Conservation (phyloP, 257 asterid species). For the Verbena officinalis region DNA sequence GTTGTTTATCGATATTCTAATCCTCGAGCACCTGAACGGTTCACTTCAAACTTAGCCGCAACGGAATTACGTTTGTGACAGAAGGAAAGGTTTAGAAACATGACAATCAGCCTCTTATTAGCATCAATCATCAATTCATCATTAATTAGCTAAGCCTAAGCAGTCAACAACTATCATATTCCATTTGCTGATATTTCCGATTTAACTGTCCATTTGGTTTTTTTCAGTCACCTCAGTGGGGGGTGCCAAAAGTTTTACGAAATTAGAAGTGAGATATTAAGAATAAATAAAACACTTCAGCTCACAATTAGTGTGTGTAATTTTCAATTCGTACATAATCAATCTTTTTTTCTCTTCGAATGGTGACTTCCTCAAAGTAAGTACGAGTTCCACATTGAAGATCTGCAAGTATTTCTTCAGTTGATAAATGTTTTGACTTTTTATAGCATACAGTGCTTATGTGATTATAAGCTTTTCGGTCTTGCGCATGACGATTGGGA, state of each 20-base stretch:
- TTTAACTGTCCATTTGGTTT: conserved; percentile 17
- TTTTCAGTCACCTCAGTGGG: conserved; percentile 26
- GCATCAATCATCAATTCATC: conserved; percentile 3
- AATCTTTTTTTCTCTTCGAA: conserved; percentile 18
- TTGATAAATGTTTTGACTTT: conserved; percentile 31
- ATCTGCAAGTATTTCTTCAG: conserved; percentile 27
- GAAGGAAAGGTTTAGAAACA: conserved; percentile 1
- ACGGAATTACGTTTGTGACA: conserved; percentile 19
- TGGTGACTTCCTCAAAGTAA: conserved; percentile 23
- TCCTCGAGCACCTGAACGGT: conserved; percentile 19
- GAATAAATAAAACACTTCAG: background rate
- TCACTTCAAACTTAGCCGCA: conserved; percentile 3
- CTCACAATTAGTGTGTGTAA: background rate
- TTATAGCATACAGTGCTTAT: conserved; percentile 50
- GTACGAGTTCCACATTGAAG: conserved; percentile 29
- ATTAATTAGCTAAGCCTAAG: conserved; percentile 23
- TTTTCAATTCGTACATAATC: conserved; percentile 17
- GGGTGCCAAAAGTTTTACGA: conserved; percentile 1
- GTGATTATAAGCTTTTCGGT: conserved; percentile 71
- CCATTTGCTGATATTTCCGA: conserved; percentile 26
- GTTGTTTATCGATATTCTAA: conserved; percentile 20
- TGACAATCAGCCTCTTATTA: conserved; percentile 23
- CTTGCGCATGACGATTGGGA: conserved; percentile 70
- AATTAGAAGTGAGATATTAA: conserved; percentile 2
- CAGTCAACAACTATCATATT: conserved; percentile 28